These are phyloP conservation scores for Cunninghamia lanceolata DNA, from an alignment of 75 land plant species.

Conservation along the genomic window DNA sequence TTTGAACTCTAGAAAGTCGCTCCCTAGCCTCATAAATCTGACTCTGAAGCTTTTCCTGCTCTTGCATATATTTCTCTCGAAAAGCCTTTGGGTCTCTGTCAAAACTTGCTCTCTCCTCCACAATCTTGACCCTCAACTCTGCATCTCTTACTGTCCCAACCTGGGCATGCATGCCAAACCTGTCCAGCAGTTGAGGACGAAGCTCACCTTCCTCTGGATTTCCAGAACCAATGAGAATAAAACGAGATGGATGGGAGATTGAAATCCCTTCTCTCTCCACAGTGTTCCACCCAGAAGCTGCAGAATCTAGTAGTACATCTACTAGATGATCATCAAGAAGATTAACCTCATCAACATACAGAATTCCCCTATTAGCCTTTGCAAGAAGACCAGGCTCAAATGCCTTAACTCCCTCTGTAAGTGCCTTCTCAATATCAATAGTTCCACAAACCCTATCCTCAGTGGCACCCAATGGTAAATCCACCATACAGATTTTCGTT, in stretches of 20 bases:
- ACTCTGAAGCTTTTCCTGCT: constrained; percentile 79
- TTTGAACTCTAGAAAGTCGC: constrained; percentile 56
- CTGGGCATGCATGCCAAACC: constrained; percentile 99
- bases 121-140: constrained; percentile 96
- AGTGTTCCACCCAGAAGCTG: constrained; percentile 99
- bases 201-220: constrained; percentile 99
- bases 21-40: constrained; percentile 83
- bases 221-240: constrained; percentile 95
- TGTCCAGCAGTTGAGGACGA: constrained; percentile 93
- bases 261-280: constrained; percentile 99
- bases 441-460: constrained; percentile 99
- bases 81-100: constrained; percentile 87
- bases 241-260: constrained; percentile 96
- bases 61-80: constrained; percentile 57
- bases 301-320: constrained; percentile 96
- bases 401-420: constrained; percentile 99
- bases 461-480: constrained; percentile 94
- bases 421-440: constrained; percentile 98
- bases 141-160: constrained; percentile 96
- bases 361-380: constrained; percentile 94
- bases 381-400: constrained; percentile 99
- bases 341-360: constrained; percentile 98
- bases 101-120: constrained; percentile 93
- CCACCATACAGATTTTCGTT: constrained; percentile 95
- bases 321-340: constrained; percentile 97